Evolutionary conservation across 805 yeast genomes (phyloP), one percentile per base, ranked within the genome.

Genomic region (Cyberlindnera petersonii): DNA sequence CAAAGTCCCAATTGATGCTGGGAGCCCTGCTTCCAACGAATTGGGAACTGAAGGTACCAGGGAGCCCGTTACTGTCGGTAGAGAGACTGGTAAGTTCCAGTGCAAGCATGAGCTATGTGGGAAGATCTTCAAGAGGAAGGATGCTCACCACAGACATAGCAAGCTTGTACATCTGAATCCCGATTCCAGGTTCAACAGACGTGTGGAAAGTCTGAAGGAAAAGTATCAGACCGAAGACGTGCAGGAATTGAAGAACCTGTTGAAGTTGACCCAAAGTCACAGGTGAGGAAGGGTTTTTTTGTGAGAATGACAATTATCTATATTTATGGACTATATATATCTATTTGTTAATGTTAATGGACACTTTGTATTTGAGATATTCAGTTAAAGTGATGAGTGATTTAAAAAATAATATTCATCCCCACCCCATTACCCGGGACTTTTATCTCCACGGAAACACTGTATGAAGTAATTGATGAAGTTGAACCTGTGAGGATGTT

Each of bases 141-240:
- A 78, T 52, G 71, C 81, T 1, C 63, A 70, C 40, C 66, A 63
- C 30, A 64, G 83, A 46, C 85, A 78, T 49, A 63, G 63, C 21
- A 66, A 66, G 35, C 60, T 76, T 42, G 79, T 74, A 11, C 82
- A 77, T 50, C 49, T 59, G 17, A 67, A 68, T 36, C 49, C 50
- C 6, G 49, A 57, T 5, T 65, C 71, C 16, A 46, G 74, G 16
- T 69, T 69, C 50, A 70, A 69, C 46, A 65, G 51, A 42, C 50
- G 68, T 30, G 40, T 50, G 9, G 41, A 37, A 2, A 32, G 26
- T 19, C 11, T 46, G 21, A 34, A 31, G 16, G 31, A 26, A 20
- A 46, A 33, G 28, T 40, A 40, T 26, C 26, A 15, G 10, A 40
- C 44, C 2, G 27, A 37, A 15, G 39, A 42, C 16, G 36, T 27